phyloP scores from a whole-genome alignment of 345 rosid species.

The Gynandropsis gynandra region DNA sequence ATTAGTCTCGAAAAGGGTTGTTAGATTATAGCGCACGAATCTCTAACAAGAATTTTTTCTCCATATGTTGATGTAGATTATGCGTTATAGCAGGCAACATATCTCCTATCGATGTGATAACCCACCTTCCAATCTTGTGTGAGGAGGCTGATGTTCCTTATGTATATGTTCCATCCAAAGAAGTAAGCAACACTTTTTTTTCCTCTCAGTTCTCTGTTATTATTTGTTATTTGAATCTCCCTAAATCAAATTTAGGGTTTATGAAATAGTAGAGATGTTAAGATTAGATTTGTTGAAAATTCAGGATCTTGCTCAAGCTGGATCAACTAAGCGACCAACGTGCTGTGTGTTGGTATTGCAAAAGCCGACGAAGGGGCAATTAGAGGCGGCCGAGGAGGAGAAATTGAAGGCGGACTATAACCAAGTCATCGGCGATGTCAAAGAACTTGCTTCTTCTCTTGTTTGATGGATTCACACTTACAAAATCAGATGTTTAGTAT shows the following conservation, averaged over 20 bases:
- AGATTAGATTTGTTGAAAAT: not conserved
- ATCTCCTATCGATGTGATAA: constrained; percentile 94
- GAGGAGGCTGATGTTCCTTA: constrained; percentile 87
- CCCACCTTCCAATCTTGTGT: constrained; percentile 86
- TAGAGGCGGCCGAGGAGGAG: constrained; percentile 51
- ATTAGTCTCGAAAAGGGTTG: no score
- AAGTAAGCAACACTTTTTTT: constrained; percentile 41
- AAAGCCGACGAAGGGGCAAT: constrained; percentile 80
- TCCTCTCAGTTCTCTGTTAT: not conserved
- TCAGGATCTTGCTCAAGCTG: constrained; percentile 94
- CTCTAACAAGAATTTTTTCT: not conserved
- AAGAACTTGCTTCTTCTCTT: constrained; percentile 53
- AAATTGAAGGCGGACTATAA: constrained; percentile 56
- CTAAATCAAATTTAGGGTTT: no score
- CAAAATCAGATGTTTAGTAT: no score
- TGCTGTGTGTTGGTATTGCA: constrained; percentile 84
- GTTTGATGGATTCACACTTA: no score
- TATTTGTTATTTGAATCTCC: no score
- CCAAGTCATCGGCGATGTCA: constrained; percentile 54
- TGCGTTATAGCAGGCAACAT: constrained; percentile 97
- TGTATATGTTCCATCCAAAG: constrained; percentile 79
- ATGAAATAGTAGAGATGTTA: not conserved
- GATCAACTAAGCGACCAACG: constrained; percentile 88
- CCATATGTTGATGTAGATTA: constrained; percentile 38
- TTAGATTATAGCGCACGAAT: not conserved